Evolutionary conservation across 208 protist species (phyloP).

Genomic region (Leishmania lainsoni): DNA sequence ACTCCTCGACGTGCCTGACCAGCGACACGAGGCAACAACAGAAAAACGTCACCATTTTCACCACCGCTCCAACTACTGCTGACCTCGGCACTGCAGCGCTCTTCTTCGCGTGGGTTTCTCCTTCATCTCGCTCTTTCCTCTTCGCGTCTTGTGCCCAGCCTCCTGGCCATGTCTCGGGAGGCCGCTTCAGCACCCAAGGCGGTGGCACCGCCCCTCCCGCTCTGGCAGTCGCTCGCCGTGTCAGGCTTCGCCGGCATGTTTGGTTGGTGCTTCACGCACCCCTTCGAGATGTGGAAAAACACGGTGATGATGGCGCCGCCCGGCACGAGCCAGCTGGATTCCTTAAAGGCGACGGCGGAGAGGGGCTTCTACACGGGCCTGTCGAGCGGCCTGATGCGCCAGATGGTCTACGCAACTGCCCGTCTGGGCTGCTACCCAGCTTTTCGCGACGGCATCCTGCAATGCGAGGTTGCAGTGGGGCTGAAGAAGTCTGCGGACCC

Average conservation of each 20-base stretch:
- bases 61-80: background rate
- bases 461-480: conserved; percentile 46
- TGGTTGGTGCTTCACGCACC: conserved; percentile 91
- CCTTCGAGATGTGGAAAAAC: conserved; percentile 95
- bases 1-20: background rate
- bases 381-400: conserved; percentile 73
- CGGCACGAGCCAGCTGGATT: conserved; percentile 54
- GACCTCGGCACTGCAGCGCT: background rate
- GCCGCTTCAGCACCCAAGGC: background rate
- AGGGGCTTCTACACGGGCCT: conserved; percentile 89
- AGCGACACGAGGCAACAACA: background rate
- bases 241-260: conserved; percentile 84
- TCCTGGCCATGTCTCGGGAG: background rate
- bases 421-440: conserved; percentile 91
- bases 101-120: background rate
- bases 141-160: background rate
- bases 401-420: conserved; percentile 90
- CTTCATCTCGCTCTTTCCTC: background rate
- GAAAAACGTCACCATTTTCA: background rate
- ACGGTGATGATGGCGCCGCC: conserved; percentile 81
- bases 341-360: conserved; percentile 46
- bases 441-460: conserved; percentile 82
- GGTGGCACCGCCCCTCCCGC: conserved; percentile 38
- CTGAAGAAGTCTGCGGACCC: conserved; percentile 49
- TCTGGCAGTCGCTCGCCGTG: conserved; percentile 71